Conservation (phyloP, 2,329 filamentous ascomycete species). For the Microthyrium microscopicum region DNA sequence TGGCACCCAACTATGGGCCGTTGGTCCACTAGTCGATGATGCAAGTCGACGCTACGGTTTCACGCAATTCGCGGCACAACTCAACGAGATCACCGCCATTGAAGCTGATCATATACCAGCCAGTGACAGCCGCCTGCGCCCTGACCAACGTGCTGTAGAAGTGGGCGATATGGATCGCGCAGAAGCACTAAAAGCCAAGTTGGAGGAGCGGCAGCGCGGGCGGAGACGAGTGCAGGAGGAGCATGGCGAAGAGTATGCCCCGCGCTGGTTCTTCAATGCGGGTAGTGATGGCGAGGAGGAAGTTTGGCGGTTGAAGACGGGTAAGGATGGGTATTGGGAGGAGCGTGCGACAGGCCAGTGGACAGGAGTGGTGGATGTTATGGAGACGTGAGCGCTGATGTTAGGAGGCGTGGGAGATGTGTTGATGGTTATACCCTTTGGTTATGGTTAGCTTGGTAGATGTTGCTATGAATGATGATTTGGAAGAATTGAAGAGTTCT, state of each 20-base stretch:
- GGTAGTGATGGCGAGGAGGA: slow-evolving; percentile 23
- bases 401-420: no score
- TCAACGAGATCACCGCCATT: slow-evolving; percentile 76
- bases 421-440: no score
- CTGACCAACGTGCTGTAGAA: slow-evolving; percentile 77
- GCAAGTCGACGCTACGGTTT: slow-evolving; percentile 70
- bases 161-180: slow-evolving; percentile 67
- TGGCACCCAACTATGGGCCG: slow-evolving; percentile 55
- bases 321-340: slow-evolving; percentile 90
- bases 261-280: slow-evolving; percentile 71
- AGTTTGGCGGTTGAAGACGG: slow-evolving; percentile 49
- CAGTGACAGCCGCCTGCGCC: slow-evolving; percentile 70
- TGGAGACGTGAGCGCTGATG: no score
- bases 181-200: slow-evolving; percentile 61
- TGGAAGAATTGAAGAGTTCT: no score
- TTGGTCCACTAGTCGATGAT: slow-evolving; percentile 61
- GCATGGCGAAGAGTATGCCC: slow-evolving; percentile 52
- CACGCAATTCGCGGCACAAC: slow-evolving; percentile 65
- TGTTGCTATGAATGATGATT: no score
- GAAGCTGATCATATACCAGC: slow-evolving; percentile 59
- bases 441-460: no score
- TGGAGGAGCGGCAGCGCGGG: slow-evolving; percentile 73
- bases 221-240: slow-evolving; percentile 63
- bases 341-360: slow-evolving; percentile 54
- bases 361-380: slow-evolving; percentile 38